Evolutionary conservation across 306 rosid genomes (phyloP).

Genomic region (Lotus japonicus): DNA sequence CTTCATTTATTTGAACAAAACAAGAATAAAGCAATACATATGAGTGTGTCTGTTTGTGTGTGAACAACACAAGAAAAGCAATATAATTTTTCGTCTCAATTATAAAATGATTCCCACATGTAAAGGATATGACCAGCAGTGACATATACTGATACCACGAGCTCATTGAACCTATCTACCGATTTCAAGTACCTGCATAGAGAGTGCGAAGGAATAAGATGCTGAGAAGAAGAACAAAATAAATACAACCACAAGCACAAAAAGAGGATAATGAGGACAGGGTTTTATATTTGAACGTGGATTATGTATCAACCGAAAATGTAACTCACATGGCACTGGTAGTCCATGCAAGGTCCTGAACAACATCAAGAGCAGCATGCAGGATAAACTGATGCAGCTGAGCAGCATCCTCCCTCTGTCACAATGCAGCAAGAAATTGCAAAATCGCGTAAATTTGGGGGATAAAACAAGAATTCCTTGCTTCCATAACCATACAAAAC

Average conservation of each 20-base stretch:
- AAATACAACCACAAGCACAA: not conserved
- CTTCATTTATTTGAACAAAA: not conserved
- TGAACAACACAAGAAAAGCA: not conserved
- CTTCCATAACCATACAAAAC: not conserved
- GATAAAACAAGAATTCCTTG: not conserved
- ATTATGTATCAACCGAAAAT: not conserved
- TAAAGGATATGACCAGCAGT: conserved; percentile 99
- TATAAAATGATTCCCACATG: not conserved
- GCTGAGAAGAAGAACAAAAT: not conserved
- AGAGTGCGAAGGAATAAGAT: conserved; percentile 5
- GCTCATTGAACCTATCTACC: conserved; percentile 84
- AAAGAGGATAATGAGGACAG: not conserved
- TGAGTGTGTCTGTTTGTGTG: no score
- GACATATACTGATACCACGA: conserved; percentile 87
- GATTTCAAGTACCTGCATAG: conserved; percentile 90
- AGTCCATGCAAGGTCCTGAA: conserved; percentile 99
- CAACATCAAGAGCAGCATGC: conserved; percentile 93
- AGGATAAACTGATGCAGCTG: conserved; percentile 94
- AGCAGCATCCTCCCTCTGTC: conserved; percentile 93
- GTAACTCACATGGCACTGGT: conserved; percentile 87
- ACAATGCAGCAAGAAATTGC: conserved; percentile 14
- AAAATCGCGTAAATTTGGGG: not conserved
- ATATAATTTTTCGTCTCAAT: not conserved
- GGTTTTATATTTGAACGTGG: not conserved
- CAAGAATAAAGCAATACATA: not conserved